A percentile compares a stretch with the other conserved stretches of the same genome.
Evolutionary conservation across 2,329 filamentous ascomycete genomes (phyloP).

Genomic region (Emergomyces africanus): DNA sequence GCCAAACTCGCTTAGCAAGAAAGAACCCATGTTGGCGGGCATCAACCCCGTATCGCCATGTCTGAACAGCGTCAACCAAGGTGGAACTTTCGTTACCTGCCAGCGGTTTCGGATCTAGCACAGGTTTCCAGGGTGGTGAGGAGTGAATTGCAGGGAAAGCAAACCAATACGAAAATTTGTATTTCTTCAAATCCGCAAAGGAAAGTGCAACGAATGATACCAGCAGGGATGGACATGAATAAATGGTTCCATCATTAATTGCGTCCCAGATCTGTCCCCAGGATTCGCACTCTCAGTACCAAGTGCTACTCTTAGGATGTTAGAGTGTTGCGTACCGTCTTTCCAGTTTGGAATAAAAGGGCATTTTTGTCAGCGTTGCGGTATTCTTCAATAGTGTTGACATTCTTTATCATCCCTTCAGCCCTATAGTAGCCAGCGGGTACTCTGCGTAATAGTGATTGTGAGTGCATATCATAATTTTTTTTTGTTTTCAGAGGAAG

Average conservation of each 20-base stretch:
- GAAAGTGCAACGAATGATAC: slow-evolving; percentile 81
- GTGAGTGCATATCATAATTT: not conserved
- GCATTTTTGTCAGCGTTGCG: slow-evolving; percentile 66
- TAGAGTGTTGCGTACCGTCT: slow-evolving; percentile 44
- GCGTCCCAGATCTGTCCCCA: slow-evolving; percentile 87
- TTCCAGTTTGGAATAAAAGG: slow-evolving; percentile 65
- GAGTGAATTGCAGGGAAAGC: slow-evolving; percentile 90
- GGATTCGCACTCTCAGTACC: slow-evolving; percentile 6
- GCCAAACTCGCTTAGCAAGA: slow-evolving; percentile 62
- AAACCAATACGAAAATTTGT: slow-evolving; percentile 97
- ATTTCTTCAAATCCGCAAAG: slow-evolving; percentile 93
- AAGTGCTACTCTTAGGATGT: not conserved
- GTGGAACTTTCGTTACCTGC: slow-evolving; percentile 58
- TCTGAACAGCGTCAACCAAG: slow-evolving; percentile 71
- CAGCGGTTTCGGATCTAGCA: slow-evolving; percentile 32
- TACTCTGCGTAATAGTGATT: slow-evolving; percentile 35
- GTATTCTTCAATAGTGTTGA: slow-evolving; percentile 93
- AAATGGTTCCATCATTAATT: slow-evolving; percentile 91
- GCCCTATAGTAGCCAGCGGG: slow-evolving; percentile 64
- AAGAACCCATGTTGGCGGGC: slow-evolving; percentile 87
- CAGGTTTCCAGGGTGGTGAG: slow-evolving; percentile 64
- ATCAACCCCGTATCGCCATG: slow-evolving; percentile 75
- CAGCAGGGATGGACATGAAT: slow-evolving; percentile 82
- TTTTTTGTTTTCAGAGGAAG: not conserved
- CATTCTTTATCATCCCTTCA: slow-evolving; percentile 89